Evolutionary conservation across 2,329 filamentous ascomycete species (phyloP).

Genomic region (Salinomyces thailandicus): DNA sequence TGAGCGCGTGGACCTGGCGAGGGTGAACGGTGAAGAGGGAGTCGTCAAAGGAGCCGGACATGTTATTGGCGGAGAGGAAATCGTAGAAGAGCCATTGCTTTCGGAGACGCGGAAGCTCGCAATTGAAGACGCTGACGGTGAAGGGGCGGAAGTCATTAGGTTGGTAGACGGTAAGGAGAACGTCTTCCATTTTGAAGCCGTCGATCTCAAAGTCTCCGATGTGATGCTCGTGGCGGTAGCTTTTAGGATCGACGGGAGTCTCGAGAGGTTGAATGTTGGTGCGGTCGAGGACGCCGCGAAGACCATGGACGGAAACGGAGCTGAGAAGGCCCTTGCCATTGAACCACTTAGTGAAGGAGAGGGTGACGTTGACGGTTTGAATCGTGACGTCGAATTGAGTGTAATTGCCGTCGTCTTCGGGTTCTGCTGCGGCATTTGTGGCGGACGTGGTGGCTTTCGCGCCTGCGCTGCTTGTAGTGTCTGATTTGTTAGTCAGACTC

Average conservation of each 20-base stretch:
- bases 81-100: conserved; percentile 99
- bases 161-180: conserved; percentile 85
- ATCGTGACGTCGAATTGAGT: conserved; percentile 95
- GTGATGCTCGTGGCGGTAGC: conserved; percentile 76
- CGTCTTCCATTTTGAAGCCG: conserved; percentile 88
- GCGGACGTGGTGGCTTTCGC: conserved; percentile 4
- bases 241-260: conserved; percentile 66
- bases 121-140: conserved; percentile 88
- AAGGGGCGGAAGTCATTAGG: conserved; percentile 88
- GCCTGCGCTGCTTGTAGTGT: too few relatives aligned
- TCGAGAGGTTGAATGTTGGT: conserved; percentile 62
- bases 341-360: conserved; percentile 99
- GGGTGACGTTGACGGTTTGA: conserved; percentile 86
- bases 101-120: conserved; percentile 80
- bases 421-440: conserved; percentile 34
- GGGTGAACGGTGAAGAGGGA: conserved; percentile 97
- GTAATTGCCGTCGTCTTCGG: conserved; percentile 87
- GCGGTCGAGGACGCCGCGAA: conserved; percentile 83
- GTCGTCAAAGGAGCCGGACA: conserved; percentile 90
- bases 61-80: conserved; percentile 86
- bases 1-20: conserved; percentile 73
- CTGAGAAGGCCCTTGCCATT: conserved; percentile 86
- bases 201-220: conserved; percentile 96
- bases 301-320: conserved; percentile 88
- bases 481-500: conserved; percentile 42